A percentile compares a stretch with the other conserved stretches of the same genome.
phyloP scores from a whole-genome alignment of 805 yeast genomes.

The Candida patagonica region DNA sequence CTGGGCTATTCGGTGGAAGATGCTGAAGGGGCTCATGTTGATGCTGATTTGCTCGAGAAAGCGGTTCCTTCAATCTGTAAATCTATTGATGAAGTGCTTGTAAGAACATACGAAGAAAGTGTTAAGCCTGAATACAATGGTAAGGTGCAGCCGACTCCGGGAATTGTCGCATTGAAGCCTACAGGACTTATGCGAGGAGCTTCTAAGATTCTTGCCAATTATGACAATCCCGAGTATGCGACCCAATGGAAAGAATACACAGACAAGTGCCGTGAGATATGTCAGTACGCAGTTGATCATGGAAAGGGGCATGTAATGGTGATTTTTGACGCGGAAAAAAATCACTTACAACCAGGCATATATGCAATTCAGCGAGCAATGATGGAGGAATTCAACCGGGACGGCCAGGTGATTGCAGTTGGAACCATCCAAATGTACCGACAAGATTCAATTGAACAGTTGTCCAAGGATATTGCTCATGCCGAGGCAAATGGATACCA shows the following conservation, averaged over 20 bases:
- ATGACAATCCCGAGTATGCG: slow-evolving; percentile 41
- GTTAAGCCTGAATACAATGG: not conserved
- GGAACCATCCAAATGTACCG: slow-evolving; percentile 94
- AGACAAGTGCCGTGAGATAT: slow-evolving; percentile 54
- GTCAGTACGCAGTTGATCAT: slow-evolving; percentile 39
- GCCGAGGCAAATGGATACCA: slow-evolving; percentile 57
- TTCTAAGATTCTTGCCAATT: slow-evolving; percentile 58
- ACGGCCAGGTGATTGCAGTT: slow-evolving; percentile 53
- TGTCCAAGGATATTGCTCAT: slow-evolving; percentile 51
- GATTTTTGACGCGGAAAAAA: slow-evolving; percentile 79
- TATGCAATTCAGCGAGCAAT: slow-evolving; percentile 80
- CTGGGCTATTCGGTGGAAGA: slow-evolving; percentile 90
- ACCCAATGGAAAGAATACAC: slow-evolving; percentile 50
- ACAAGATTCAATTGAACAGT: slow-evolving; percentile 54
- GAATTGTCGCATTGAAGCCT: slow-evolving; percentile 89
- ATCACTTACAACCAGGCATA: slow-evolving; percentile 82
- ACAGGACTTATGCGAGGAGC: slow-evolving; percentile 80
- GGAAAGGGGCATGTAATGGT: slow-evolving; percentile 50
- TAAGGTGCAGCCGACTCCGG: slow-evolving; percentile 62
- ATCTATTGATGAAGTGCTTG: slow-evolving; percentile 61
- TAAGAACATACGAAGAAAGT: slow-evolving; percentile 40
- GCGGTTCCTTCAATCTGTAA: slow-evolving; percentile 33
- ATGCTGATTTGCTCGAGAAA: slow-evolving; percentile 29
- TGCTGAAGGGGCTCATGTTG: slow-evolving; percentile 40
- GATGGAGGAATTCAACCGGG: slow-evolving; percentile 61